Conservation (phyloP, 371 early-diverging fungal species). For the Basidiobolus meristosporus region DNA sequence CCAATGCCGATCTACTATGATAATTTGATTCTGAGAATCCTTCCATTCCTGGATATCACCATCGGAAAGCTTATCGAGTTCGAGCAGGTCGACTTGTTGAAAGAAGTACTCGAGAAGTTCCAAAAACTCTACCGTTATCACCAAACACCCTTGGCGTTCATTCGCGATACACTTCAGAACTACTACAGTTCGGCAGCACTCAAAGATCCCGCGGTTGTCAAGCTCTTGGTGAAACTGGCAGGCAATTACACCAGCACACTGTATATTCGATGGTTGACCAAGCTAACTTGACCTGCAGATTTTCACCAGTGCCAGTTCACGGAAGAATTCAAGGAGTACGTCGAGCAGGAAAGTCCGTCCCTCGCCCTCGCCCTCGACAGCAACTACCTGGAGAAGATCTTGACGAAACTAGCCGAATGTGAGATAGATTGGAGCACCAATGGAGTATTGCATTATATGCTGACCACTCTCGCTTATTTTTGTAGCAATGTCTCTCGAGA, state of each 20-base stretch:
- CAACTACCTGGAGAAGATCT: conserved; percentile 26
- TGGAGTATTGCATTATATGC: not conserved
- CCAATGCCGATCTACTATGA: conserved; percentile 50
- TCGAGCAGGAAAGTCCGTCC: conserved; percentile 1
- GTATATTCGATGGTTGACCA: not conserved
- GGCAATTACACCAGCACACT: conserved; percentile 9
- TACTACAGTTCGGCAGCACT: conserved; percentile 40
- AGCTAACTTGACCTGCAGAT: conserved; percentile 9
- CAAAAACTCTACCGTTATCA: conserved; percentile 46
- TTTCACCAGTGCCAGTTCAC: conserved; percentile 28
- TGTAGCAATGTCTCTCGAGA: conserved; percentile 24
- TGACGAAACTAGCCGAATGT: conserved; percentile 28
- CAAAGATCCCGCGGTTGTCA: conserved; percentile 27
- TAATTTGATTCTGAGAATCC: conserved; percentile 41
- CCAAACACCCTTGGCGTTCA: conserved; percentile 41
- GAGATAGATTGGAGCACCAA: conserved; percentile 5
- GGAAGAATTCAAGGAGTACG: conserved; percentile 12
- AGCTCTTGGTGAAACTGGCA: conserved; percentile 37
- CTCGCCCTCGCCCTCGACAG: conserved; percentile 14
- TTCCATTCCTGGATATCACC: conserved; percentile 39
- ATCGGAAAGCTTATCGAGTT: conserved; percentile 50
- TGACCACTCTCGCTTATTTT: not conserved
- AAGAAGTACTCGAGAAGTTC: conserved; percentile 37
- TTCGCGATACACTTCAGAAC: conserved; percentile 40
- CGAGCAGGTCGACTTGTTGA: conserved; percentile 29